These are phyloP conservation scores for Skeletonema tropicum DNA, from an alignment of 108 stramenopile genomes.

Conservation along the genomic window DNA sequence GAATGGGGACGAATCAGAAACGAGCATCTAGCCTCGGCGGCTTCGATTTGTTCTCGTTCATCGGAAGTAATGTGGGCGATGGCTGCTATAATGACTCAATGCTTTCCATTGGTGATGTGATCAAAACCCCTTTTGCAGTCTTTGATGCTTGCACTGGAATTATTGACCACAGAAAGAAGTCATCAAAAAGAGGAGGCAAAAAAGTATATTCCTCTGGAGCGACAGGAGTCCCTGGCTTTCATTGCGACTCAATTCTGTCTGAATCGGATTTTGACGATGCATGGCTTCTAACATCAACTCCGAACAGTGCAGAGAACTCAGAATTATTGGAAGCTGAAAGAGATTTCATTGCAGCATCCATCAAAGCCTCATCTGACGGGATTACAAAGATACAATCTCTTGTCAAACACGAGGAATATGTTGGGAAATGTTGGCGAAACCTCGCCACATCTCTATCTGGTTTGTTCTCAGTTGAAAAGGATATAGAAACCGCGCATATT, in stretches of 20 bases:
- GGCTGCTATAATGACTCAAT: constrained; percentile 34
- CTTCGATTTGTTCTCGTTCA: constrained; percentile 37
- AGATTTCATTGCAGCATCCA: constrained; percentile 63
- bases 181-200: constrained; percentile 1
- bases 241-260: constrained; percentile 27
- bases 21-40: constrained; percentile 33
- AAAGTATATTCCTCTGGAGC: constrained; percentile 41
- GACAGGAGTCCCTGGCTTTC: constrained; percentile 31
- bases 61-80: constrained; percentile 19
- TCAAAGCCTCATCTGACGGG: constrained; percentile 49
- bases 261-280: constrained; percentile 29
- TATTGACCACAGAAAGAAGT: constrained; percentile 2
- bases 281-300: constrained; percentile 30
- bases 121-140: constrained; percentile 39
- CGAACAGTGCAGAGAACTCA: constrained; percentile 48
- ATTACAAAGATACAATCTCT: constrained; percentile 59
- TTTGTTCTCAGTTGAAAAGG: constrained; percentile 83
- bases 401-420: constrained; percentile 59
- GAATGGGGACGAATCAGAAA: constrained; percentile 18
- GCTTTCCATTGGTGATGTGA: constrained; percentile 25
- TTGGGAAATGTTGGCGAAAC: constrained; percentile 72
- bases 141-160: constrained; percentile 25
- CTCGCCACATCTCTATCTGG: constrained; percentile 74
- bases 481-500: constrained; percentile 65
- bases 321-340: constrained; percentile 66